phyloP scores from a whole-genome alignment of 768 basidiomycete genomes.

The Rubroboletus satanas region DNA sequence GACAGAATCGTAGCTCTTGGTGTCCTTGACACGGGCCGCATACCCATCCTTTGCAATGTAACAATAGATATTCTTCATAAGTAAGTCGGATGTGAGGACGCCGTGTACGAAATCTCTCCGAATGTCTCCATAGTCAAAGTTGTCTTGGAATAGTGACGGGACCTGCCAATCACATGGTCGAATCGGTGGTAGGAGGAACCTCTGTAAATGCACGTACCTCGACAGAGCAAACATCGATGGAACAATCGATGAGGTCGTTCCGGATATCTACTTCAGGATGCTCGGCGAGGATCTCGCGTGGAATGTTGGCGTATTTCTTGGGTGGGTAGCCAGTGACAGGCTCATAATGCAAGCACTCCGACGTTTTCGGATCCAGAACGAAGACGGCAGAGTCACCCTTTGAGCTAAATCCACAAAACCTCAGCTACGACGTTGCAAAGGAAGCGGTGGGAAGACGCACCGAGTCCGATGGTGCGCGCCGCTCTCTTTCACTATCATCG shows the following conservation, averaged over 20 bases:
- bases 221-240: constrained; percentile 90
- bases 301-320: constrained; percentile 57
- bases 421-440: not conserved
- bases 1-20: constrained; percentile 84
- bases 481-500: constrained; percentile 85
- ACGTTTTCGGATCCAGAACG: constrained; percentile 70
- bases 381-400: constrained; percentile 73
- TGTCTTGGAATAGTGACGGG: constrained; percentile 95
- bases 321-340: constrained; percentile 67
- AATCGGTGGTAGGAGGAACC: not conserved
- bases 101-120: constrained; percentile 93
- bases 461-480: constrained; percentile 69
- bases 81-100: constrained; percentile 86
- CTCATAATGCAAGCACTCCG: constrained; percentile 84
- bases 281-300: constrained; percentile 67
- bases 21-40: constrained; percentile 90
- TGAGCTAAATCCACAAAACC: constrained; percentile 42
- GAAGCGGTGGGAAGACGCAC: constrained; percentile 37
- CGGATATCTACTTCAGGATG: constrained; percentile 84
- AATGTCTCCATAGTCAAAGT: constrained; percentile 94
- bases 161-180: constrained; percentile 49
- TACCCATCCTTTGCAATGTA: constrained; percentile 87
- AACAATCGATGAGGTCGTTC: constrained; percentile 84
- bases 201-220: constrained; percentile 52
- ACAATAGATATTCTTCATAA: constrained; percentile 93